Conservation (phyloP, 1,284 basidiomycete species). For the Cyathus olla region DNA sequence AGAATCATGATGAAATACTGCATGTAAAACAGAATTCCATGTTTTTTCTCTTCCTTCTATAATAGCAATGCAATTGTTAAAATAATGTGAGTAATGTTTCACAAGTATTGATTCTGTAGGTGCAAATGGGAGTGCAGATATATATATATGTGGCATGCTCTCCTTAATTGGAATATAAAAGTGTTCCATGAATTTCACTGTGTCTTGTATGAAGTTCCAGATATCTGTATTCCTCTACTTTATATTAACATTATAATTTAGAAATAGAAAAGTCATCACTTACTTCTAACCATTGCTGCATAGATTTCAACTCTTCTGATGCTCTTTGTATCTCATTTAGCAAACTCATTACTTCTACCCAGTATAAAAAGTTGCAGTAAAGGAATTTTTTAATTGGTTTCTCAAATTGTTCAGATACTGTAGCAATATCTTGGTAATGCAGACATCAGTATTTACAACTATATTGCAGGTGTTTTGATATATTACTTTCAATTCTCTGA, state of each 20-base stretch:
- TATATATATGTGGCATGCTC: constrained; percentile 16
- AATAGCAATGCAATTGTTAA: background rate
- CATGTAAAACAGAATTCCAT: too few species aligned
- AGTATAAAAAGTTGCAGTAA: background rate
- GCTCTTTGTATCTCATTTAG: background rate
- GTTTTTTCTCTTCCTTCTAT: background rate
- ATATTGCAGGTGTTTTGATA: background rate
- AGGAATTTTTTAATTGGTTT: background rate
- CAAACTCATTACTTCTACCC: constrained; percentile 1
- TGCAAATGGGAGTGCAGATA: constrained; percentile 20
- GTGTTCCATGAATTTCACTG: background rate
- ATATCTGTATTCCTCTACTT: background rate
- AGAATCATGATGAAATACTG: too few species aligned
- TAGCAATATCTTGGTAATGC: background rate
- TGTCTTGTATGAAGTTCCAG: background rate
- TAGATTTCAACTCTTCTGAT: background rate
- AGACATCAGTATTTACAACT: background rate
- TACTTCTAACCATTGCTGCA: background rate
- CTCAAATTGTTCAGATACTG: background rate
- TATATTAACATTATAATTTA: background rate
- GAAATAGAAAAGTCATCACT: background rate
- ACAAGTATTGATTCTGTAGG: constrained; percentile 1
- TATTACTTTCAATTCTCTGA: background rate
- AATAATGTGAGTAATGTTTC: background rate
- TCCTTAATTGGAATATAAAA: constrained; percentile 5